Evolutionary conservation across 2,329 filamentous ascomycete genomes (phyloP).

Genomic region (Phyllosticta paracitricarpa): DNA sequence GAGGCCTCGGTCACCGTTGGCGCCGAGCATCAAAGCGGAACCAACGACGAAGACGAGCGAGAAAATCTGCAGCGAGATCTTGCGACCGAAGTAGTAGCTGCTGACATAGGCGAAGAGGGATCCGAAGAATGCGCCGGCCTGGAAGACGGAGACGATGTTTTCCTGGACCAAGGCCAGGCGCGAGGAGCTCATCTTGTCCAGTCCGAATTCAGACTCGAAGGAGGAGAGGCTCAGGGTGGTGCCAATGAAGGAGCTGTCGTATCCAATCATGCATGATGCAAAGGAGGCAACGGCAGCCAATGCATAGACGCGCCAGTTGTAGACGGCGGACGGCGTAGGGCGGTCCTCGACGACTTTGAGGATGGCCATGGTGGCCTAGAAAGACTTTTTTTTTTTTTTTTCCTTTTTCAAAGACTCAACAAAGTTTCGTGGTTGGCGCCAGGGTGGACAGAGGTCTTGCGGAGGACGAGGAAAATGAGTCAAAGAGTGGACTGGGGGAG

Average conservation of each 20-base stretch:
- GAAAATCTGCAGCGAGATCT: slow-evolving; percentile 53
- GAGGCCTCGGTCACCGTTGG: slow-evolving; percentile 31
- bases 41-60: slow-evolving; percentile 57
- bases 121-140: slow-evolving; percentile 77
- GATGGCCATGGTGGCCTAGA: slow-evolving; percentile 22
- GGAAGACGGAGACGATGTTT: slow-evolving; percentile 74
- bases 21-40: slow-evolving; percentile 62
- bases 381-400: neutral
- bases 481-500: neutral
- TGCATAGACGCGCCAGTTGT: slow-evolving; percentile 51
- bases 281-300: slow-evolving; percentile 46
- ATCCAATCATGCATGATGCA: slow-evolving; percentile 50
- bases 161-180: slow-evolving; percentile 53
- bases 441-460: neutral
- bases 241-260: slow-evolving; percentile 69
- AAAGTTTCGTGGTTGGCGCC: neutral
- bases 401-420: neutral
- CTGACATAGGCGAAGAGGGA: slow-evolving; percentile 58
- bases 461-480: neutral
- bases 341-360: slow-evolving; percentile 29
- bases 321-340: slow-evolving; percentile 47
- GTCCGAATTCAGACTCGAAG: slow-evolving; percentile 59
- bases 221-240: slow-evolving; percentile 61
- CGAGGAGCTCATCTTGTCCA: slow-evolving; percentile 39
- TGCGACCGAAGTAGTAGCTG: slow-evolving; percentile 58